These are phyloP conservation scores for Lactuca sativa DNA, from an alignment of 129 eudicot genomes.

Conservation along the genomic window DNA sequence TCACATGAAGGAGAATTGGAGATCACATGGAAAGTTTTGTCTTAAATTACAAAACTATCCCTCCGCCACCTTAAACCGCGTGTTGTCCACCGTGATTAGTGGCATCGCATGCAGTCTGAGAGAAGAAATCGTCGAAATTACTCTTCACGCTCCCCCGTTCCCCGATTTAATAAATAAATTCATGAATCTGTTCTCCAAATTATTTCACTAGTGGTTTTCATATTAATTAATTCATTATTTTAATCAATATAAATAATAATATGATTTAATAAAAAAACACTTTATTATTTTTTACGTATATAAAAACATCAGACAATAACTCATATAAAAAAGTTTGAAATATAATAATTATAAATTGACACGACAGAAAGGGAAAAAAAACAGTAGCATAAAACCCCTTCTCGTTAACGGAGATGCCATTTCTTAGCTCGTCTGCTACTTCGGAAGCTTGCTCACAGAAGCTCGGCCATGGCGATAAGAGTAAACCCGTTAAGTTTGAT, in stretches of 20 bases:
- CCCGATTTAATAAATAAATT: background rate
- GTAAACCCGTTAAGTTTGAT: background rate
- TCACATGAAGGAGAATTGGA: constrained; percentile 21
- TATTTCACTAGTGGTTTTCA: too few relatives aligned
- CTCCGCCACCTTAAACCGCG: constrained; percentile 28
- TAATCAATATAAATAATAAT: too few relatives aligned
- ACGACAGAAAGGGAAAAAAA: background rate
- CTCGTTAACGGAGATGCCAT: constrained; percentile 1
- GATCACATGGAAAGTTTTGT: constrained; percentile 22
- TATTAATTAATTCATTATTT: background rate
- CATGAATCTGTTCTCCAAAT: too few relatives aligned
- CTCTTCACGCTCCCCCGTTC: constrained; percentile 7
- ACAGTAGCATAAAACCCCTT: constrained; percentile 1
- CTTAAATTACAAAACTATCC: constrained; percentile 13
- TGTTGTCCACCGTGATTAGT: constrained; percentile 31
- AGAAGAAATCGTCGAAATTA: constrained; percentile 1
- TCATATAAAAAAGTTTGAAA: background rate
- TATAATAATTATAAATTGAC: background rate
- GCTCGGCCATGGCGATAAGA: constrained; percentile 23
- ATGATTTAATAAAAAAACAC: background rate
- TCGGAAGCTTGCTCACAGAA: constrained; percentile 10
- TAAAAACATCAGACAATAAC: background rate
- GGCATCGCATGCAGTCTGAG: background rate
- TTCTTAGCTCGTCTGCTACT: background rate
- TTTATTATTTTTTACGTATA: background rate